Evolutionary conservation across 192 early-diverging fungal genomes (phyloP), one percentile per base, ranked within the genome.

Genomic region (Ambispora gerdemannii): DNA sequence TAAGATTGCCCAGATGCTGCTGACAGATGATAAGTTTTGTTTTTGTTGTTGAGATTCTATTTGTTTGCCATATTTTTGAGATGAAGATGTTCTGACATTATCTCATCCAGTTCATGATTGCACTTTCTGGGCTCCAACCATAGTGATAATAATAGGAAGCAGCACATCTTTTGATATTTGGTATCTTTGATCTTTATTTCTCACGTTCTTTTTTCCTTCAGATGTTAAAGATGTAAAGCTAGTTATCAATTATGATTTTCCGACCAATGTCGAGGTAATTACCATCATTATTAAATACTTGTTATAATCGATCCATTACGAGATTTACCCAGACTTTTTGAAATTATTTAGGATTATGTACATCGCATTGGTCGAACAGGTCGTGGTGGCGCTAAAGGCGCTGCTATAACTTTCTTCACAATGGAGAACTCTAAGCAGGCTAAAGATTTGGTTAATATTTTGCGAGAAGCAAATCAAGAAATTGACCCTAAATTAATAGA

Each of bases 361-460:
- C 91, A 94, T 78, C 91, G 96, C 74, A 95, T 98, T 79, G 96
- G 96, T 56, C 91, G 96, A 80, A 98, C 96, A 32, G 96, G 95
- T 53, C 89, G 96, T 76, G 96, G 93, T 49, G 96, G 95, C 47
- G 83, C 84, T 36, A 91, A 83, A 31, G 97, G 97, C 33, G 87
- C 90, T n/a, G 88, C 92, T 19, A 87, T 95, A 74, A 97, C 96
- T 3, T 92, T 97, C 78, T 97, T 98, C 75, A 97, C 95, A 0
- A 78, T 83, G 47, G 89, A 92, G 27, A 93, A 98, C 79, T 87
- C 90, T 65, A 82, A 89, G 66, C 90, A 86, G 72, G 85, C 91
- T 31, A 91, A 91, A 70, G 90, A 92, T 31, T 80, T 98, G 60
- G 86, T 92, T 25, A 89, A 90, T 67, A 94, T 98, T 38, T 81